Conservation (phyloP, 495 filamentous ascomycete genomes). For the Podospora tetraspora region DNA sequence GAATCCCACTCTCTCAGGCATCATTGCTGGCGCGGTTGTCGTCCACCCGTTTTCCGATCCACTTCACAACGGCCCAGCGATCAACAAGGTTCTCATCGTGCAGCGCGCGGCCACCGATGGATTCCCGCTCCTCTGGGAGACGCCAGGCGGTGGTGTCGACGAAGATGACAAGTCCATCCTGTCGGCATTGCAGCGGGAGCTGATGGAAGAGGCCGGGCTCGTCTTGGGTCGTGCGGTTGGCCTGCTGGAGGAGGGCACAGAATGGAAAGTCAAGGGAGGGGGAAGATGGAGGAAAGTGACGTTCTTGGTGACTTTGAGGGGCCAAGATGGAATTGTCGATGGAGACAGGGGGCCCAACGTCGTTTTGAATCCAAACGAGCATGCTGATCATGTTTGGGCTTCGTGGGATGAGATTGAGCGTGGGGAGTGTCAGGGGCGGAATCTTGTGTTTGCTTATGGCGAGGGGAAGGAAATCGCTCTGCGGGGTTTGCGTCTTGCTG, state of each 20-base stretch:
- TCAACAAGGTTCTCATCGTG: conserved; percentile 37
- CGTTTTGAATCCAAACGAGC: not conserved
- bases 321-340: too few species aligned
- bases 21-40: conserved; percentile 33
- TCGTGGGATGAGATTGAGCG: not conserved
- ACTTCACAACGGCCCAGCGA: not conserved
- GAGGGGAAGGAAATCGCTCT: not conserved
- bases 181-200: conserved; percentile 41
- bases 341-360: not conserved
- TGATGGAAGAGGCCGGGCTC: conserved; percentile 50
- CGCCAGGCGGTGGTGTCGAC: conserved; percentile 46
- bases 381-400: not conserved
- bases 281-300: not conserved
- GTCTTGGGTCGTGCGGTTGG: conserved; percentile 23
- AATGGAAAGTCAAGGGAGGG: not conserved
- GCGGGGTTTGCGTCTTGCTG: not conserved
- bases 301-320: not conserved
- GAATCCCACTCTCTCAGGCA: not conserved
- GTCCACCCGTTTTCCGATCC: conserved; percentile 23
- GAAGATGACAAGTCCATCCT: conserved; percentile 38
- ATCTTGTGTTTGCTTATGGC: not conserved
- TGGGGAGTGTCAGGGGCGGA: not conserved
- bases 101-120: conserved; percentile 45
- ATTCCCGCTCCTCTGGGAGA: conserved; percentile 44
- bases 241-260: conserved; percentile 23